Evolutionary conservation across 1,284 basidiomycete genomes (phyloP).

Genomic region (Tilletia walkeri): DNA sequence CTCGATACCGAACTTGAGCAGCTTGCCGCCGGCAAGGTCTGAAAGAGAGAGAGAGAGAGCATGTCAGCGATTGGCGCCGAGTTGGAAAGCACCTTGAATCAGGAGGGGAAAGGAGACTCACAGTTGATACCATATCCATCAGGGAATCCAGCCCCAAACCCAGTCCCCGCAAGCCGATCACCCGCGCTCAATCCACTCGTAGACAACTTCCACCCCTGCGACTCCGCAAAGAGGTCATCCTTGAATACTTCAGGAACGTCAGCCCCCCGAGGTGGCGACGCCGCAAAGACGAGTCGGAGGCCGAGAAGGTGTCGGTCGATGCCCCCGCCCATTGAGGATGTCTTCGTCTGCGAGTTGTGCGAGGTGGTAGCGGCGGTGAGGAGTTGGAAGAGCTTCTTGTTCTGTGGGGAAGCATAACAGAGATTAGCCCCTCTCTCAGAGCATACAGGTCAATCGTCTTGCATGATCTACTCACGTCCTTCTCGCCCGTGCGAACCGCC

Average conservation of each 20-base stretch:
- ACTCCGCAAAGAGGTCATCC: conserved; percentile 74
- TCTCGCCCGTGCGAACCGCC: conserved; percentile 61
- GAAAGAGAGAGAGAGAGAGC: conserved; percentile 20
- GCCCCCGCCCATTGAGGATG: conserved; percentile 78
- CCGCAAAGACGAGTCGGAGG: conserved; percentile 62
- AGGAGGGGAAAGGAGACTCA: neutral
- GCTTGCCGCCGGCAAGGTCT: conserved; percentile 78
- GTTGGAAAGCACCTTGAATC: no score
- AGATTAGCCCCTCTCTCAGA: conserved; percentile 56
- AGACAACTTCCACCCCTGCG: conserved; percentile 83
- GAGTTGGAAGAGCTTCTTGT: conserved; percentile 59
- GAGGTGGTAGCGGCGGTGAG: conserved; percentile 70
- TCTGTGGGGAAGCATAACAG: conserved; percentile 28
- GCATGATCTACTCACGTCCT: conserved; percentile 58
- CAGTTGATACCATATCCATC: conserved; percentile 46
- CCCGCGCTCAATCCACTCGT: conserved; percentile 88
- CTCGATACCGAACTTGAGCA: conserved; percentile 93
- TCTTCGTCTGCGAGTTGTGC: conserved; percentile 74
- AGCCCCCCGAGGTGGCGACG: conserved; percentile 42
- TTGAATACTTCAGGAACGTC: conserved; percentile 45
- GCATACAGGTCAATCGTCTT: conserved; percentile 29
- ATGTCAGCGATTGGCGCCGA: neutral
- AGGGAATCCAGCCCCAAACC: conserved; percentile 61
- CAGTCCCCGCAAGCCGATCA: conserved; percentile 83
- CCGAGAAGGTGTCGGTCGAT: conserved; percentile 91